Evolutionary conservation across 164 flowering plant genomes (phyloP).

Genomic region (Stephania yunnanensis): DNA sequence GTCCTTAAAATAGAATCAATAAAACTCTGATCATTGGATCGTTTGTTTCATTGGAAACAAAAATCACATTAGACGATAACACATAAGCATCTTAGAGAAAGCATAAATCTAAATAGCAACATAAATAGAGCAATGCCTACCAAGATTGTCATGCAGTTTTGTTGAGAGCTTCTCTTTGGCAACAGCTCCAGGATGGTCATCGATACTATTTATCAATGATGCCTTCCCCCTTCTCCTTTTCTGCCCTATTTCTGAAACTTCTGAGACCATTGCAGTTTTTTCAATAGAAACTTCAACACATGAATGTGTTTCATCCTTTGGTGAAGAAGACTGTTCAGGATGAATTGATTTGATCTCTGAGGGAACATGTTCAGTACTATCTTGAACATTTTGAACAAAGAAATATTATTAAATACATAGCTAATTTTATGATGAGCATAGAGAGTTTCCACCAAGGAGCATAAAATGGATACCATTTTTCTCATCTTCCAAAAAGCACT

Average conservation of each 20-base stretch:
- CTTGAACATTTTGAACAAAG: conserved; percentile 28
- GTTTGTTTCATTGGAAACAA: not conserved
- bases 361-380: conserved; percentile 16
- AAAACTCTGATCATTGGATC: not conserved
- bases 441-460: not conserved
- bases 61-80: not conserved
- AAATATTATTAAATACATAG: not conserved
- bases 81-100: not conserved
- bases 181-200: conserved; percentile 14
- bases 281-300: conserved; percentile 17
- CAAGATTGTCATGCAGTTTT: conserved; percentile 23
- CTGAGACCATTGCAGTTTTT: conserved; percentile 15
- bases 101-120: not conserved
- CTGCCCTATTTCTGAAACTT: conserved; percentile 23
- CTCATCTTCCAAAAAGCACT: conserved; percentile 35
- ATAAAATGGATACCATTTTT: conserved; percentile 27
- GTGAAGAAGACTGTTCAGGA: not conserved
- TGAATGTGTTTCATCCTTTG: not conserved
- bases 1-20: not conserved
- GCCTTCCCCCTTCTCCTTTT: conserved; percentile 31
- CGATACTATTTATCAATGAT: conserved; percentile 8
- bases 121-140: conserved; percentile 16
- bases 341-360: conserved; percentile 14
- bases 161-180: conserved; percentile 24
- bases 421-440: not conserved